A percentile compares a stretch with the other conserved stretches of the same genome.
These are phyloP conservation scores for Termitomyces sp. DNA, from an alignment of 768 basidiomycete species.

Conservation along the genomic window DNA sequence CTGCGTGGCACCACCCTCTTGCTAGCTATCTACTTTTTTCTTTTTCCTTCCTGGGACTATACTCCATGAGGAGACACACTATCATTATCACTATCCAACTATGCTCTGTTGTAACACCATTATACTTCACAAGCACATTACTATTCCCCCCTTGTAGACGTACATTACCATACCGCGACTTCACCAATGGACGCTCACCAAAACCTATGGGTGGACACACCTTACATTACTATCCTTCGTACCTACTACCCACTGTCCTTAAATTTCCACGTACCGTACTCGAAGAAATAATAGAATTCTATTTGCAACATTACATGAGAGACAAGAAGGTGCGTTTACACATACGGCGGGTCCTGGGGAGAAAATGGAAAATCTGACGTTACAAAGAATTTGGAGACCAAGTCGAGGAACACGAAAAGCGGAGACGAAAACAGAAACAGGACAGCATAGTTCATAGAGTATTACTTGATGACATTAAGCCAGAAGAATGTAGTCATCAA, in stretches of 20 bases:
- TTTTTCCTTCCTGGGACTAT: slow-evolving; percentile 1
- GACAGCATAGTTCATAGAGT: neutral
- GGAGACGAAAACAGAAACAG: neutral
- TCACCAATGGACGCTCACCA: slow-evolving; percentile 2
- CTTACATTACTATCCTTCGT: slow-evolving; percentile 9
- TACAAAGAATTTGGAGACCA: neutral
- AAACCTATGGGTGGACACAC: neutral
- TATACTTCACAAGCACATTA: neutral
- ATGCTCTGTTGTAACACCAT: slow-evolving; percentile 13
- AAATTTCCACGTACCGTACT: slow-evolving; percentile 5
- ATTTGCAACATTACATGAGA: neutral
- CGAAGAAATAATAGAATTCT: slow-evolving; percentile 3
- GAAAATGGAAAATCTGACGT: neutral
- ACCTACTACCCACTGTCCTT: slow-evolving; percentile 14
- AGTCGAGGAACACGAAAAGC: neutral
- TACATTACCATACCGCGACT: slow-evolving; percentile 7
- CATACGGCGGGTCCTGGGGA: neutral
- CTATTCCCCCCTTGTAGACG: slow-evolving; percentile 2
- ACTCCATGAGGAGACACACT: slow-evolving; percentile 9
- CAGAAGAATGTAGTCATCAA: neutral
- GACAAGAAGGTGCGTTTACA: neutral
- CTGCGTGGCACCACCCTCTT: slow-evolving; percentile 6
- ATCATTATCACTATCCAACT: slow-evolving; percentile 18
- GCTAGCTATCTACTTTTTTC: slow-evolving; percentile 20
- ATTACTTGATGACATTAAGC: neutral